Percentiles rank a stretch among this genome's conserved stretches.
Conservation (phyloP, 495 filamentous ascomycete genomes). For the Thozetella sp. region DNA sequence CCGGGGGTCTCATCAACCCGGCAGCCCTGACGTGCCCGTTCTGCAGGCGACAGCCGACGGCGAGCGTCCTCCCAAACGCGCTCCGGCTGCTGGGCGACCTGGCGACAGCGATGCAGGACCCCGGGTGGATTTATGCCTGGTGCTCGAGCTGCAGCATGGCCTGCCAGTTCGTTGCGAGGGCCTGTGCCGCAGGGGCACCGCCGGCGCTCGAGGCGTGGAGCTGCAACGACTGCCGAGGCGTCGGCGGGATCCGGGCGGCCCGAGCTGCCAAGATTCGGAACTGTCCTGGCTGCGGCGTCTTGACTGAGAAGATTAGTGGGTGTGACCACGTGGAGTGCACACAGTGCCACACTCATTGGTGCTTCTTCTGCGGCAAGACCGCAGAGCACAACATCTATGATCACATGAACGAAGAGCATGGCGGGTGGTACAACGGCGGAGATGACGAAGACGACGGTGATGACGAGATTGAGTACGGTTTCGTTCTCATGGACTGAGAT, state of each 20-base stretch:
- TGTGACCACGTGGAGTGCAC: conserved; percentile 39
- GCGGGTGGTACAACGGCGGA: conserved; percentile 4
- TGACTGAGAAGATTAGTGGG: conserved; percentile 29
- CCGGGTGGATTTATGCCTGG: conserved; percentile 37
- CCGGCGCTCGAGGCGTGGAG: conserved; percentile 23
- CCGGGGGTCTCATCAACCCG: conserved; percentile 34
- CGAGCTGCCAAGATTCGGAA: conserved; percentile 11
- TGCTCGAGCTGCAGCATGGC: conserved; percentile 25
- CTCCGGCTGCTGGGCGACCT: conserved; percentile 26
- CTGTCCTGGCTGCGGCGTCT: conserved; percentile 32
- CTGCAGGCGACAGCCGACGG: conserved; percentile 30
- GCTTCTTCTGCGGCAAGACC: conserved; percentile 29
- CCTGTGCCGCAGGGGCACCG: conserved; percentile 31
- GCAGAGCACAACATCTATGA: background rate
- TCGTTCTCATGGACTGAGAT: too few relatives aligned
- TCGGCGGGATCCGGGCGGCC: background rate
- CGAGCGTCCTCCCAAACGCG: conserved; percentile 24
- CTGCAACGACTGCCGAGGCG: conserved; percentile 23
- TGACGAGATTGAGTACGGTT: background rate
- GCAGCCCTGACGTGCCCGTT: conserved; percentile 36
- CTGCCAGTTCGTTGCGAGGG: conserved; percentile 15
- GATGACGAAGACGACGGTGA: background rate
- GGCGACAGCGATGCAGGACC: conserved; percentile 20
- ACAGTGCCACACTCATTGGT: conserved; percentile 32
- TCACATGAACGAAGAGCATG: conserved; percentile 31